Conservation (phyloP, 495 filamentous ascomycete genomes). For the Penicillium turbatum region DNA sequence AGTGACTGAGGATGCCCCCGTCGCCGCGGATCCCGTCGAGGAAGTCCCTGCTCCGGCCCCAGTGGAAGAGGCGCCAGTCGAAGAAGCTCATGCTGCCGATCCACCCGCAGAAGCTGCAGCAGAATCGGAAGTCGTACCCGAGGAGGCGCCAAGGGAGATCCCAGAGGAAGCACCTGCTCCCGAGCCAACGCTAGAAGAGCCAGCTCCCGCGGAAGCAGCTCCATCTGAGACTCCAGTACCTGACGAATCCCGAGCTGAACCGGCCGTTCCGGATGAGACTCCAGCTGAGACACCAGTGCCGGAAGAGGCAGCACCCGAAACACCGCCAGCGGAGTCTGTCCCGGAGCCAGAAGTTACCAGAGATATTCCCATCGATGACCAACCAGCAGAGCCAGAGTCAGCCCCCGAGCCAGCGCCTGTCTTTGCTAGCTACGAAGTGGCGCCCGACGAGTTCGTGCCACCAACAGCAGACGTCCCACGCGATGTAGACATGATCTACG, state of each 20-base stretch:
- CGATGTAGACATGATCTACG: conserved; percentile 1
- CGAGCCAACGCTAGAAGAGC: conserved; percentile 11
- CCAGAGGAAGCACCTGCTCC: conserved; percentile 2
- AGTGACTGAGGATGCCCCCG: conserved; percentile 1
- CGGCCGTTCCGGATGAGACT: not conserved
- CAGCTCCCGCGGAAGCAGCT: conserved; percentile 10
- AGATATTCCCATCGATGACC: conserved; percentile 16
- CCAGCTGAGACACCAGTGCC: not conserved
- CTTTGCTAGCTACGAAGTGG: conserved; percentile 11
- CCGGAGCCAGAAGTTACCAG: conserved; percentile 6
- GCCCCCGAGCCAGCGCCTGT: conserved; percentile 3
- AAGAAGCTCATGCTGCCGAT: conserved; percentile 7
- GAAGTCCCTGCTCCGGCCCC: conserved; percentile 4
- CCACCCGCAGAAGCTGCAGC: conserved; percentile 7
- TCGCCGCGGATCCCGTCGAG: conserved; percentile 4
- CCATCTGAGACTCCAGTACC: not conserved
- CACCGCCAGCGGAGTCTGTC: conserved; percentile 6
- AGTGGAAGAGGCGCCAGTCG: conserved; percentile 9
- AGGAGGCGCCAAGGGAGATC: conserved; percentile 7
- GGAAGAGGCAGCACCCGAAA: conserved; percentile 7
- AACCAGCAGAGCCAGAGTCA: conserved; percentile 9
- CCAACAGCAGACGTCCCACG: conserved; percentile 9
- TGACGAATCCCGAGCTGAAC: conserved; percentile 3
- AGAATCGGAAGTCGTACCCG: conserved; percentile 11
- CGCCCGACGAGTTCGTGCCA: conserved; percentile 5